A percentile compares a stretch with the other conserved stretches of the same genome.
Conservation (phyloP, 2,329 filamentous ascomycete species). For the Dendryphion nanum region DNA sequence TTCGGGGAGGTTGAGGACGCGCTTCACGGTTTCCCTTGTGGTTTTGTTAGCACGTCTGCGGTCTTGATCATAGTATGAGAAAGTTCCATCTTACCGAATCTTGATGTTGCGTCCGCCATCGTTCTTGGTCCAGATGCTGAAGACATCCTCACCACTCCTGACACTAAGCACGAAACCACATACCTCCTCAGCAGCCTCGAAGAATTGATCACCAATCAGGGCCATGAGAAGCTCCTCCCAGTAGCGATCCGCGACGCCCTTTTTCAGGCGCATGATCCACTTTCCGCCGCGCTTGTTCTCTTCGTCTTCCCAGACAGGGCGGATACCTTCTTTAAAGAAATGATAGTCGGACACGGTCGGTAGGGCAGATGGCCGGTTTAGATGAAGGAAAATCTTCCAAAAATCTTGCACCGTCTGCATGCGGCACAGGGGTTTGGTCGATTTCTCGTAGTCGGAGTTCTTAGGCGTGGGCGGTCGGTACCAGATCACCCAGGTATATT, state of each 20-base stretch:
- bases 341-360: conserved; percentile 97
- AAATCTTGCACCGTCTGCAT: conserved; percentile 87
- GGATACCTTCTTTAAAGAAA: conserved; percentile 93
- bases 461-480: conserved; percentile 96
- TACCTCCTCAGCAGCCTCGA: conserved; percentile 87
- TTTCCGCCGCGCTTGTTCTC: conserved; percentile 96
- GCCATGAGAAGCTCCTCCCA: conserved; percentile 94
- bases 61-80: no score
- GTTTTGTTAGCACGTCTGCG: no score
- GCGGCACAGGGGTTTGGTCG: conserved; percentile 79
- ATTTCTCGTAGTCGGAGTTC: conserved; percentile 98
- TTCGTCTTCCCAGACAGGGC: conserved; percentile 97
- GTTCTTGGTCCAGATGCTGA: conserved; percentile 96
- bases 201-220: conserved; percentile 90
- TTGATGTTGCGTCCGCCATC: conserved; percentile 92
- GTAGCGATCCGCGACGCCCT: conserved; percentile 92
- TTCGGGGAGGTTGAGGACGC: conserved; percentile 77
- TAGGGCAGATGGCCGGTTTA: conserved; percentile 83
- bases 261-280: conserved; percentile 96
- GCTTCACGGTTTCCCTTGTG: conserved; percentile 85
- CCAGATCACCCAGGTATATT: conserved; percentile 94
- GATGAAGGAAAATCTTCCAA: conserved; percentile 82
- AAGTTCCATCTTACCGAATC: conserved; percentile 69
- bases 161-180: conserved; percentile 94
- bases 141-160: conserved; percentile 90